Conservation (phyloP, 1,139 yeast species). For the Lodderomyces metapsilosis region DNA sequence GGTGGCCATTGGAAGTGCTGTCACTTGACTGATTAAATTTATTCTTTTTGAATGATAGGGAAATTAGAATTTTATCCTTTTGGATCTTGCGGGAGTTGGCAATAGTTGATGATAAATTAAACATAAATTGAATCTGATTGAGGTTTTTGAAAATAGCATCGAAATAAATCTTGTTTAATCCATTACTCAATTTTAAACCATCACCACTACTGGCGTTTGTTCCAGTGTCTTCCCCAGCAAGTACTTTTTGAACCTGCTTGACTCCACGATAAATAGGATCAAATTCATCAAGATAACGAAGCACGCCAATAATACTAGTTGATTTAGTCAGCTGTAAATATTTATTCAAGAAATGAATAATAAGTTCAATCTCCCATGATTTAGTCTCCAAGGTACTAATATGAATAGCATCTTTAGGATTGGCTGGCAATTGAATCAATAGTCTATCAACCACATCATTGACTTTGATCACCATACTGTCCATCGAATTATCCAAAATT, state of each 20-base stretch:
- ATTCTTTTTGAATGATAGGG: conserved; percentile 31
- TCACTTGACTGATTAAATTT: conserved; percentile 28
- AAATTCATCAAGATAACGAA: conserved; percentile 32
- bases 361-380: conserved; percentile 10
- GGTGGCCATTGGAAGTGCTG: background rate
- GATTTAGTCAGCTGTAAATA: conserved; percentile 10
- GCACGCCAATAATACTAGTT: conserved; percentile 28
- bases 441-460: conserved; percentile 25
- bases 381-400: conserved; percentile 7
- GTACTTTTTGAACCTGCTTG: conserved; percentile 3
- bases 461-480: conserved; percentile 29
- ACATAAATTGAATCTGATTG: conserved; percentile 34
- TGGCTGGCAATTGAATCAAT: conserved; percentile 25
- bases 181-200: conserved; percentile 26
- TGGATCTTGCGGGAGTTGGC: conserved; percentile 32
- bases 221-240: conserved; percentile 9
- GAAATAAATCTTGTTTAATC: conserved; percentile 30
- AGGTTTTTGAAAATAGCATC: conserved; percentile 34
- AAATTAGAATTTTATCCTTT: conserved; percentile 36
- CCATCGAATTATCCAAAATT: conserved; percentile 28
- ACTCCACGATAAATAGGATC: conserved; percentile 31
- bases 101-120: conserved; percentile 28
- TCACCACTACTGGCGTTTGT: conserved; percentile 4
- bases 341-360: conserved; percentile 15
- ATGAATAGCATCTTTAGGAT: conserved; percentile 18